Evolutionary conservation across 805 yeast genomes (phyloP).

Genomic region (Ogataea glucozyma): DNA sequence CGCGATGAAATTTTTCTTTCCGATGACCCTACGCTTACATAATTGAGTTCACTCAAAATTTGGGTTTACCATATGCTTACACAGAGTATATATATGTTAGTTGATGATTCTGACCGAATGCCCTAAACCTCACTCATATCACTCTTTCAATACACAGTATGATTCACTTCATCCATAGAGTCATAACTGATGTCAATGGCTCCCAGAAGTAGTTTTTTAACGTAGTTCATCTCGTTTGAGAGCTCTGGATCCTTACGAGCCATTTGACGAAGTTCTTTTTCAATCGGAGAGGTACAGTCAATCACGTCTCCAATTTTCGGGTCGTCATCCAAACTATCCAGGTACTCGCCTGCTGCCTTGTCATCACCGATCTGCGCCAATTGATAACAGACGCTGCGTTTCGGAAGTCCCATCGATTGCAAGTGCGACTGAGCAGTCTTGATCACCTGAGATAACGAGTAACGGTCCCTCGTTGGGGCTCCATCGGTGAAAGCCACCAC

Average conservation of each 20-base stretch:
- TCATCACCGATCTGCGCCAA: conserved; percentile 31
- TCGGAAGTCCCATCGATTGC: conserved; percentile 14
- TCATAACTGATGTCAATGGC: conserved; percentile 29
- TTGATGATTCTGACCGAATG: no score
- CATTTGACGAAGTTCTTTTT: conserved; percentile 26
- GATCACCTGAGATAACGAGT: conserved; percentile 15
- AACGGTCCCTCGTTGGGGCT: conserved; percentile 25
- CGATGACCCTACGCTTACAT: no score
- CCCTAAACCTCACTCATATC: not conserved
- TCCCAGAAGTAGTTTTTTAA: conserved; percentile 27
- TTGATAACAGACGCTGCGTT: conserved; percentile 25
- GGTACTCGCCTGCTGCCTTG: conserved; percentile 21
- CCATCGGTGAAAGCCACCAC: conserved; percentile 29
- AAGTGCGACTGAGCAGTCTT: conserved; percentile 16
- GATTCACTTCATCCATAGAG: conserved; percentile 27
- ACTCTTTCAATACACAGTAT: conserved; percentile 13
- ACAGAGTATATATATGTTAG: no score
- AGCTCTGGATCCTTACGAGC: conserved; percentile 23
- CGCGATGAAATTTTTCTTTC: no score
- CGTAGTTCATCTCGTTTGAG: conserved; percentile 29
- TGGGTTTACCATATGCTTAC: no score
- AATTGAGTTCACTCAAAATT: no score
- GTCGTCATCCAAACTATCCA: conserved; percentile 25
- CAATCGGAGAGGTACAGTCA: conserved; percentile 30
- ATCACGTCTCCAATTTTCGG: conserved; percentile 26